Conservation (phyloP, 306 rosid genomes). For the Quercus alba region DNA sequence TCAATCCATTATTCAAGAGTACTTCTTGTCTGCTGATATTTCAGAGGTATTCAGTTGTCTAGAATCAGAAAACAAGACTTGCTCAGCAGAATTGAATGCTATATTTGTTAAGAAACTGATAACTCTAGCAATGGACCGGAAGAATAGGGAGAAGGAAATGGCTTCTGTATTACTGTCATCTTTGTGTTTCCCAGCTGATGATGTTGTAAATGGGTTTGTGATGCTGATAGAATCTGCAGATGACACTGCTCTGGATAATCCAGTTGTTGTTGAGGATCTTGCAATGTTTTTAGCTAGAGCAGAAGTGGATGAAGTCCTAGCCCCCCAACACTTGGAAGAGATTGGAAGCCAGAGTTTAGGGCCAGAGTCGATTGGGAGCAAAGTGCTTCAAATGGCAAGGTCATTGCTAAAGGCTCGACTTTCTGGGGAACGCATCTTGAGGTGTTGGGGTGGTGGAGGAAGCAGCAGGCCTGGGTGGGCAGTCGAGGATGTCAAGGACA, state of each 20-base stretch:
- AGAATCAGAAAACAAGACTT: slow-evolving; percentile 42
- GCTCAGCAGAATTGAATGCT: slow-evolving; percentile 43
- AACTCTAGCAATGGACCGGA: slow-evolving; percentile 68
- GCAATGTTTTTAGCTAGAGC: slow-evolving; percentile 75
- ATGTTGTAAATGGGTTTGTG: slow-evolving; percentile 62
- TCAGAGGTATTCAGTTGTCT: slow-evolving; percentile 48
- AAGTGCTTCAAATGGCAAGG: slow-evolving; percentile 57
- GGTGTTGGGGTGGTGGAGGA: slow-evolving; percentile 87
- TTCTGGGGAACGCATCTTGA: slow-evolving; percentile 61
- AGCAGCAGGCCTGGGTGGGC: slow-evolving; percentile 65
- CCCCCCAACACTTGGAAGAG: slow-evolving; percentile 70
- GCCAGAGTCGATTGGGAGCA: slow-evolving; percentile 44
- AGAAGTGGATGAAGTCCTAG: slow-evolving; percentile 61
- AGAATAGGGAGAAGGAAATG: slow-evolving; percentile 80
- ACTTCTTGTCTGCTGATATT: slow-evolving; percentile 66
- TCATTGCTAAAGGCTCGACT: slow-evolving; percentile 59
- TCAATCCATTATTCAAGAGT: slow-evolving; percentile 61
- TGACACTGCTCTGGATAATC: slow-evolving; percentile 68
- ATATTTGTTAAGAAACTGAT: slow-evolving; percentile 64
- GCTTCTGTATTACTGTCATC: slow-evolving; percentile 67
- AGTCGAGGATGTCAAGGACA: slow-evolving; percentile 67
- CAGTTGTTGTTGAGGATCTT: slow-evolving; percentile 69
- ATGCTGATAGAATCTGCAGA: slow-evolving; percentile 73
- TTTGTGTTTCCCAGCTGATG: slow-evolving; percentile 57
- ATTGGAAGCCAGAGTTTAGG: slow-evolving; percentile 47